A percentile compares a stretch with the other conserved stretches of the same genome.
phyloP scores from a whole-genome alignment of 768 basidiomycete genomes.

The Hericium rajendrae region DNA sequence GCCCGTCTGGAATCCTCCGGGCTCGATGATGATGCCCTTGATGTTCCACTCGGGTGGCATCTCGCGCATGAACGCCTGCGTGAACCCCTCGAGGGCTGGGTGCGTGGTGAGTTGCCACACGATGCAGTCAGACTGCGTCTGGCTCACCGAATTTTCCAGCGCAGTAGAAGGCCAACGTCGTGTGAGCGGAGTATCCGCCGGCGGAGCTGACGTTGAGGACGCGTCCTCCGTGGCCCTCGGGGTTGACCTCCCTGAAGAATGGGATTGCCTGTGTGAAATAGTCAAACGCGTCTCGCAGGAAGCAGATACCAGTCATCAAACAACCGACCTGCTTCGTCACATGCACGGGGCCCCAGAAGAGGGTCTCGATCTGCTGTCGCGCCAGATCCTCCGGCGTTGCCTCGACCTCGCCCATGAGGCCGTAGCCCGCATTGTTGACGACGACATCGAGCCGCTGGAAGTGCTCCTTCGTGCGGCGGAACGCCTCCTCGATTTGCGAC shows the following conservation, averaged over 20 bases:
- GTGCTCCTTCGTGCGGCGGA: not conserved
- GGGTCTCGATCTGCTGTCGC: not conserved
- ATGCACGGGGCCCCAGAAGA: conserved; percentile 2
- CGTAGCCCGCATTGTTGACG: conserved; percentile 1
- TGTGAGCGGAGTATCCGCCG: conserved; percentile 24
- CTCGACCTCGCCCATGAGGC: not conserved
- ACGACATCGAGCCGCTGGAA: conserved; percentile 3
- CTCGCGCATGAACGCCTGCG: not conserved
- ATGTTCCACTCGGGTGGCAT: conserved; percentile 5
- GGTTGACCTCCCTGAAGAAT: conserved; percentile 1
- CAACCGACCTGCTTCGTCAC: not conserved
- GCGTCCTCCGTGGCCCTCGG: not conserved
- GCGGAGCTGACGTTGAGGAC: conserved; percentile 2
- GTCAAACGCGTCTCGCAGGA: not conserved
- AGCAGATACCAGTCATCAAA: not conserved
- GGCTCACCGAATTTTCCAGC: conserved; percentile 28
- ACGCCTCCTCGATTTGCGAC: not conserved
- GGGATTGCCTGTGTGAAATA: not conserved
- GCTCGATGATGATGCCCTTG: conserved; percentile 5
- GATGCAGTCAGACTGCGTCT: too few relatives aligned
- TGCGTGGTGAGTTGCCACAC: too few relatives aligned
- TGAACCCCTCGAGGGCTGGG: conserved; percentile 1
- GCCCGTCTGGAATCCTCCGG: conserved; percentile 1
- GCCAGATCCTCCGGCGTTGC: not conserved
- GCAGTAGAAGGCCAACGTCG: conserved; percentile 23